Conservation (phyloP, 495 filamentous ascomycete genomes). For the Aspergillus biplanus region DNA sequence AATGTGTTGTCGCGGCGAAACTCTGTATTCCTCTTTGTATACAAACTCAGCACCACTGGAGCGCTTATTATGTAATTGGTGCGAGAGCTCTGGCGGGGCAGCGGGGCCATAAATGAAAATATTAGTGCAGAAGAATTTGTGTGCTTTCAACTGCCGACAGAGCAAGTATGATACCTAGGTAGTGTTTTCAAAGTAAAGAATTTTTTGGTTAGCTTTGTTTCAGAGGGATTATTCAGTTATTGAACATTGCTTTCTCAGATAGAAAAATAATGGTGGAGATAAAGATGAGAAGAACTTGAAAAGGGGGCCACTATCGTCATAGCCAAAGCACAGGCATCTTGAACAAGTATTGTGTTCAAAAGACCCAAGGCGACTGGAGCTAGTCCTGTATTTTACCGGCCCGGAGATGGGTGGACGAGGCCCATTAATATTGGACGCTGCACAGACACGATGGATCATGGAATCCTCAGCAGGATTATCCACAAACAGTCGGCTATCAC, state of each 20-base stretch:
- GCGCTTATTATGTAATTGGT: slow-evolving; percentile 2
- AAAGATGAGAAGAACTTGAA: too few relatives aligned
- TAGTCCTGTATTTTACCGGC: background rate
- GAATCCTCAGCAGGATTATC: background rate
- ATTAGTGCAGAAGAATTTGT: background rate
- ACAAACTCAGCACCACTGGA: background rate
- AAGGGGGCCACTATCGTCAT: background rate
- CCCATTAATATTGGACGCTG: background rate
- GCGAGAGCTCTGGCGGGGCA: slow-evolving; percentile 12
- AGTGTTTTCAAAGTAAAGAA: too few relatives aligned
- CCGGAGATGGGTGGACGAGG: background rate
- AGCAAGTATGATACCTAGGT: background rate
- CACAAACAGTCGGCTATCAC: background rate
- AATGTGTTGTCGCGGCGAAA: too few relatives aligned
- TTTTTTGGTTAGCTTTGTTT: too few relatives aligned
- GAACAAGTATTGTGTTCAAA: background rate
- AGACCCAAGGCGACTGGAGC: background rate
- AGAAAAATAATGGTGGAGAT: too few relatives aligned
- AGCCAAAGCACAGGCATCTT: background rate
- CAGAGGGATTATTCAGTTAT: too few relatives aligned
- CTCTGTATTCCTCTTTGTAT: background rate
- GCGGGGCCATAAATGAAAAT: slow-evolving; percentile 6
- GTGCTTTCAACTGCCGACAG: background rate
- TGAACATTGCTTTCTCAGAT: too few relatives aligned
- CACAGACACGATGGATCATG: background rate